Conservation (phyloP, 139 green algal genomes). For the Parachlorella kessleri region DNA sequence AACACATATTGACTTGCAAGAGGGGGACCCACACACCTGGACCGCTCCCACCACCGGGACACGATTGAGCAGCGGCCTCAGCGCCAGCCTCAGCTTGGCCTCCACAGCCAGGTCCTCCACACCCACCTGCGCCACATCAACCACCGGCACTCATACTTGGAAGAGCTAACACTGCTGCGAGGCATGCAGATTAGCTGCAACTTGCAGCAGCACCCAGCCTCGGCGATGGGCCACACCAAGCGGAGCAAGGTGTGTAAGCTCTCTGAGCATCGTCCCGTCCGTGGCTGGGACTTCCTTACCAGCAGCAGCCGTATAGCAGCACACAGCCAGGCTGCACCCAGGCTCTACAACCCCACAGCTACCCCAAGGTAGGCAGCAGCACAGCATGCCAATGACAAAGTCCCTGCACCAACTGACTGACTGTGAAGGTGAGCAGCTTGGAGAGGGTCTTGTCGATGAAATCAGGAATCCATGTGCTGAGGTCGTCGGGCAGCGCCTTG, state of each 20-base stretch:
- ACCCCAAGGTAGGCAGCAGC: not conserved
- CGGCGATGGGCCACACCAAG: too few relatives aligned
- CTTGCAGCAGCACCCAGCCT: too few relatives aligned
- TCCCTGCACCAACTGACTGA: not conserved
- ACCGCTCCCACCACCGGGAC: constrained; percentile 16
- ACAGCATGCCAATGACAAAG: not conserved
- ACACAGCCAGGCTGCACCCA: too few relatives aligned
- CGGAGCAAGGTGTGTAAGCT: too few relatives aligned
- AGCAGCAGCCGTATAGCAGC: too few relatives aligned
- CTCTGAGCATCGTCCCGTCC: too few relatives aligned
- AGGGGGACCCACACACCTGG: not conserved
- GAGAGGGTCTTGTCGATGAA: constrained; percentile 18
- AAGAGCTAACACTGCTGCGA: too few relatives aligned
- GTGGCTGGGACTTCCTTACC: too few relatives aligned
- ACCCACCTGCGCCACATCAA: constrained; percentile 26
- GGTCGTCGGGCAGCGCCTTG: constrained; percentile 14
- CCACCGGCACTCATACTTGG: too few relatives aligned
- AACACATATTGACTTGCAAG: not conserved
- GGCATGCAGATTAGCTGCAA: too few relatives aligned
- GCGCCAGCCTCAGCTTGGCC: constrained; percentile 4
- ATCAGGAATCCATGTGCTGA: constrained; percentile 20
- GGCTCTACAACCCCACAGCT: too few relatives aligned
- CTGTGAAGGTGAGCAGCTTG: constrained; percentile 14
- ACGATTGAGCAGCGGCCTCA: constrained; percentile 25
- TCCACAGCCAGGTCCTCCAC: constrained; percentile 13